Evolutionary conservation across 2,329 filamentous ascomycete species (phyloP), one percentile per base, ranked within the genome.

Genomic region (Venturia oleaginea): DNA sequence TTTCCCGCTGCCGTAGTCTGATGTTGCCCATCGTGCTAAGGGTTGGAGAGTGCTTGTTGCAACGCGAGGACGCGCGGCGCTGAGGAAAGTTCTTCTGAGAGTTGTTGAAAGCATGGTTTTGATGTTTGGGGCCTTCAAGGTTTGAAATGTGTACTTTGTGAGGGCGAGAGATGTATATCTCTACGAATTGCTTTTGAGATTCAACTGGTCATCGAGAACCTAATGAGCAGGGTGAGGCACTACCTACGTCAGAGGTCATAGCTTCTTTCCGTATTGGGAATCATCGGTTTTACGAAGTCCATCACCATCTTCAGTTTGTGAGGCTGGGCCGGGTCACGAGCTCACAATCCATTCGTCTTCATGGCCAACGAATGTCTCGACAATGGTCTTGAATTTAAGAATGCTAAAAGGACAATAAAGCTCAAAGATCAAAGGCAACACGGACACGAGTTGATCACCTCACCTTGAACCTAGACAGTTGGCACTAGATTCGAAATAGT

Each of bases 1-100:
- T 8, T 72, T 68, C 63, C 76, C 77, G 30, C 72, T 75, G 68
- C 78, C 78, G 67, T 79, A 79, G 71, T 76, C 78, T 57, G 27
- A 34, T 57, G 51, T 57, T 57, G 27, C 51, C 51, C 51, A 57
- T n/a, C 51, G 27, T n/a, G 34, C 30, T 34, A 30, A 57, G 30
- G 51, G 51, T 6, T 34, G 30, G 30, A 57, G 51, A n/a, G 51
- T 57, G 30, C 51, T 32, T 19, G 51, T n/a, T 19, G 51, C 27
- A 15, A 34, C 34, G 27, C 51, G 27, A n/a, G 51, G 51, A 17
- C 51, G 51, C 30, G 51, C 27, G 27, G 27, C 51, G 51, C 17
- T n/a, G 30, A 57, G 51, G 27, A 22, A 34, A 57, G 27, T 57
- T n/a, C 51, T 27, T 11, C 51, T 30, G 13, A 57, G 13, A 5